Evolutionary conservation across 2,329 filamentous ascomycete species (phyloP).

Genomic region (Diaporthe citrichinensis): DNA sequence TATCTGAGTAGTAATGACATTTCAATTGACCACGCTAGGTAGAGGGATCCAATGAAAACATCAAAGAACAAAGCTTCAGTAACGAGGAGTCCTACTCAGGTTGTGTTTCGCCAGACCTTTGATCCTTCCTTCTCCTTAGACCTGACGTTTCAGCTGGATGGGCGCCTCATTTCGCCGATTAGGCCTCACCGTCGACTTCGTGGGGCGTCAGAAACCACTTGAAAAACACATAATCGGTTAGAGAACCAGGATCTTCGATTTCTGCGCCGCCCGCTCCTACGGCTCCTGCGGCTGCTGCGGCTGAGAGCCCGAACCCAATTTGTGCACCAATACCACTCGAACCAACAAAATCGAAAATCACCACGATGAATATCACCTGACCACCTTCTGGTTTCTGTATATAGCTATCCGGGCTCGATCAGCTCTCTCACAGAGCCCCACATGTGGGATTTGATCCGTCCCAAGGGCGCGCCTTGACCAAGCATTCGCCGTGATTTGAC

Average conservation of each 20-base stretch:
- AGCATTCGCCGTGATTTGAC: constrained; percentile 2
- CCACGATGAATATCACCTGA: neutral
- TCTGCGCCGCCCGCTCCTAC: neutral
- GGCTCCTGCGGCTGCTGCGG: neutral
- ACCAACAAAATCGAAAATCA: neutral
- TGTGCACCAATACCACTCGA: neutral
- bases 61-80: no score
- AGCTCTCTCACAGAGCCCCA: neutral
- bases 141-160: neutral
- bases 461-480: constrained; percentile 21
- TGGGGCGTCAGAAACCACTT: neutral
- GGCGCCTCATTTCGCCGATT: neutral
- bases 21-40: no score
- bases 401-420: neutral
- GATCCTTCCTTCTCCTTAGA: neutral
- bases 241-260: neutral
- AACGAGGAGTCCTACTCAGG: no score
- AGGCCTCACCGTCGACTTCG: neutral
- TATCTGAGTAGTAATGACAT: no score
- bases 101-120: neutral
- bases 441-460: neutral
- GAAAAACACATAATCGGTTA: neutral
- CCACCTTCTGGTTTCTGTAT: neutral
- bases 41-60: no score
- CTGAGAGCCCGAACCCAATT: neutral